Evolutionary conservation across 192 early-diverging fungal species (phyloP).

Genomic region (Mortierella antarctica): DNA sequence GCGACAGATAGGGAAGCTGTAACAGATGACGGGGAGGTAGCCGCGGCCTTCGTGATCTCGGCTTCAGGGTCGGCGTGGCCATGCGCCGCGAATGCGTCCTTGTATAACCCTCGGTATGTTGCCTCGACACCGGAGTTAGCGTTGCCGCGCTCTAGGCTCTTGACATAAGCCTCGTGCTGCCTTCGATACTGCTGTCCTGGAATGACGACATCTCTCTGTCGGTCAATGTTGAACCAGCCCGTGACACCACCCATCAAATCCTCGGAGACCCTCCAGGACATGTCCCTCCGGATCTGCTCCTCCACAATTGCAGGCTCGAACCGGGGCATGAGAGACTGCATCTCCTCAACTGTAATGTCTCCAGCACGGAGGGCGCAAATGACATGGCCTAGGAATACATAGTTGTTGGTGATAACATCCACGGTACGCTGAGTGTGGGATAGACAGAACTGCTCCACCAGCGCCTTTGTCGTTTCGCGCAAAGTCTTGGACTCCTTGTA

Average conservation of each 20-base stretch:
- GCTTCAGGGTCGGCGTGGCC: not conserved
- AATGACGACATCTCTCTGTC: slow-evolving; percentile 21
- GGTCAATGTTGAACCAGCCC: slow-evolving; percentile 36
- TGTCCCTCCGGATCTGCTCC: slow-evolving; percentile 54
- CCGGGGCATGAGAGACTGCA: slow-evolving; percentile 17
- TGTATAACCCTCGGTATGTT: slow-evolving; percentile 17
- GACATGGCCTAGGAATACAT: slow-evolving; percentile 54
- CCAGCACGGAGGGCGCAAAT: slow-evolving; percentile 53
- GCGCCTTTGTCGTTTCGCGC: slow-evolving; percentile 44
- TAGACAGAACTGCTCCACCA: slow-evolving; percentile 40
- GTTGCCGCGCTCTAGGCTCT: not conserved
- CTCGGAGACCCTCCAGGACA: slow-evolving; percentile 24
- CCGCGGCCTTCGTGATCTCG: not conserved
- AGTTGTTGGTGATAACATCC: slow-evolving; percentile 55
- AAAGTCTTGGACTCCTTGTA: slow-evolving; percentile 40
- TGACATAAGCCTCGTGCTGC: slow-evolving; percentile 37
- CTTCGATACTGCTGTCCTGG: slow-evolving; percentile 23
- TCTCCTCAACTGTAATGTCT: slow-evolving; percentile 31
- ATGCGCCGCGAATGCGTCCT: slow-evolving; percentile 2
- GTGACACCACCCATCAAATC: slow-evolving; percentile 29
- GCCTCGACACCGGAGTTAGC: not conserved
- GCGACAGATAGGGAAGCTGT: slow-evolving; percentile 7
- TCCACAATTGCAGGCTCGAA: slow-evolving; percentile 46
- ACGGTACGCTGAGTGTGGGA: slow-evolving; percentile 49
- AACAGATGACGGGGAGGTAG: not conserved